A percentile compares a stretch with the other conserved stretches of the same genome.
Evolutionary conservation across 1,139 yeast genomes (phyloP).

Genomic region (Yamadazyma epiphylla): DNA sequence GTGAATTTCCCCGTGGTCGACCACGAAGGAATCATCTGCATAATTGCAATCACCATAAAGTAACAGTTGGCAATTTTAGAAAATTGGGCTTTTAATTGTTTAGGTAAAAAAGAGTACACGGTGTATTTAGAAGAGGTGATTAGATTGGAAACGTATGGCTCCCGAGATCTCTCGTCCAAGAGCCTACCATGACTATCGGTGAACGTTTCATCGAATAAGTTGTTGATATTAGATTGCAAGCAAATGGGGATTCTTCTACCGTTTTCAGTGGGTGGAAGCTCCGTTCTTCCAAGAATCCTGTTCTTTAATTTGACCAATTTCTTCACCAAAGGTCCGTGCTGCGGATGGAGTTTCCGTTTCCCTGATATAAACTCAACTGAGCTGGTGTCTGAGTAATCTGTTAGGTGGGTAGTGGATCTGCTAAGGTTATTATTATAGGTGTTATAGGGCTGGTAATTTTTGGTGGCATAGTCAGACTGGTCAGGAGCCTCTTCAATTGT

Average conservation of each 20-base stretch:
- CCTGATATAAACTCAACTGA: conserved; percentile 18
- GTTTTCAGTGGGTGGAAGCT: conserved; percentile 51
- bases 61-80: conserved; percentile 87
- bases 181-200: conserved; percentile 27
- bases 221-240: conserved; percentile 27
- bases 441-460: conserved; percentile 12
- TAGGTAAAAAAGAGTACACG: conserved; percentile 75
- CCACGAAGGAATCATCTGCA: conserved; percentile 97
- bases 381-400: conserved; percentile 18
- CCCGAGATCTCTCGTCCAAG: conserved; percentile 66
- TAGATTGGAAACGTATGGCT: conserved; percentile 60
- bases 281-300: conserved; percentile 38
- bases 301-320: conserved; percentile 20
- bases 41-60: conserved; percentile 80
- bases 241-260: conserved; percentile 78
- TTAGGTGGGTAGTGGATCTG: conserved; percentile 27
- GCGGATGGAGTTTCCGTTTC: conserved; percentile 13
- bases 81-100: conserved; percentile 86
- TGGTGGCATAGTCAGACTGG: conserved; percentile 2
- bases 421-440: conserved; percentile 15
- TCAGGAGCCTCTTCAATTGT: conserved; percentile 9
- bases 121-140: conserved; percentile 90
- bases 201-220: conserved; percentile 23
- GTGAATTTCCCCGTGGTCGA: conserved; percentile 97
- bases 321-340: conserved; percentile 13